Evolutionary conservation across 768 basidiomycete genomes (phyloP).

Genomic region (Suillus subluteus): DNA sequence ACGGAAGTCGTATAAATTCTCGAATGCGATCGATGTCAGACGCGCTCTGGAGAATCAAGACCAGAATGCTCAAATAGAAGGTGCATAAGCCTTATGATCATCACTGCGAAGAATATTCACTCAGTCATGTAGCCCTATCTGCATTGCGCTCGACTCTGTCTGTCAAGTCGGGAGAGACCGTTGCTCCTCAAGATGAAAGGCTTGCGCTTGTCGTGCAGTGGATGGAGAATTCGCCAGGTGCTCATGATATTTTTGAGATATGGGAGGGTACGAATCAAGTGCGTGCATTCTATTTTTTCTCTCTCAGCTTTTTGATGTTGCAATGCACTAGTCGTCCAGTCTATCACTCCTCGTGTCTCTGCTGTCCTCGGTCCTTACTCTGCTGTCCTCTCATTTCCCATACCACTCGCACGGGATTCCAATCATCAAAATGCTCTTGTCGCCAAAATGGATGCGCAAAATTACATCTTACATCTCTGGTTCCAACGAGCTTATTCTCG

Average conservation of each 20-base stretch:
- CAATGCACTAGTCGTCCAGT: slow-evolving; percentile 41
- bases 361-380: slow-evolving; percentile 59
- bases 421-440: slow-evolving; percentile 63
- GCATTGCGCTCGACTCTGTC: slow-evolving; percentile 68
- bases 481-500: slow-evolving; percentile 65
- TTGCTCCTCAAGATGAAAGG: slow-evolving; percentile 62
- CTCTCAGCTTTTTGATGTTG: neutral
- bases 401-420: slow-evolving; percentile 66
- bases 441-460: slow-evolving; percentile 54
- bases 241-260: slow-evolving; percentile 61
- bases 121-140: slow-evolving; percentile 41
- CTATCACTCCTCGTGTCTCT: slow-evolving; percentile 51
- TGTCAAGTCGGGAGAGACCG: slow-evolving; percentile 49
- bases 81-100: slow-evolving; percentile 17
- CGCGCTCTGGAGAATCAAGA: slow-evolving; percentile 23
- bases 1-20: slow-evolving; percentile 20
- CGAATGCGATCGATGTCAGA: slow-evolving; percentile 27
- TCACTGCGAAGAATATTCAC: slow-evolving; percentile 1
- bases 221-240: slow-evolving; percentile 60
- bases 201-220: slow-evolving; percentile 62
- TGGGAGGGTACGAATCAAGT: slow-evolving; percentile 64
- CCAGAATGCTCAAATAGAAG: slow-evolving; percentile 23
- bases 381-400: slow-evolving; percentile 71
- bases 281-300: slow-evolving; percentile 21
- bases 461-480: slow-evolving; percentile 67